phyloP scores from a whole-genome alignment of 2,329 filamentous ascomycete genomes.

The Cytospora leucostoma region DNA sequence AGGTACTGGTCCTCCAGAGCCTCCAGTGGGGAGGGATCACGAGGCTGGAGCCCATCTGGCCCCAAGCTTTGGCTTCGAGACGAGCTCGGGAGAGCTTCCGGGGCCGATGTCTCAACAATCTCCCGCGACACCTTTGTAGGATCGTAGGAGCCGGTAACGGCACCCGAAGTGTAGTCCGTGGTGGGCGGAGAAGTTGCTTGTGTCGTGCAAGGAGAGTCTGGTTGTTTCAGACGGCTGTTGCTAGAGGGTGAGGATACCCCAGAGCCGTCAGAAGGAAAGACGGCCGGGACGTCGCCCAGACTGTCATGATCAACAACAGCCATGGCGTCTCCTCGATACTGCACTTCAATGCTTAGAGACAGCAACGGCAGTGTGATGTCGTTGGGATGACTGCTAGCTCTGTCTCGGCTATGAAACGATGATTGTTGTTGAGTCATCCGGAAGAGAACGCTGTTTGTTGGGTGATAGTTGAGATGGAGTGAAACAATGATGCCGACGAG shows the following conservation, averaged over 20 bases:
- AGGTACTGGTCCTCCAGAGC: not conserved
- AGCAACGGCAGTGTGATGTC: slow-evolving; percentile 2
- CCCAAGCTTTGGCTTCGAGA: not conserved
- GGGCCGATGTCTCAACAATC: not conserved
- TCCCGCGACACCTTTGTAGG: not conserved
- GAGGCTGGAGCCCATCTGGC: not conserved
- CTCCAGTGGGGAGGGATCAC: not conserved
- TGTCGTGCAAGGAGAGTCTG: slow-evolving; percentile 25
- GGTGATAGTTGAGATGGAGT: slow-evolving; percentile 13
- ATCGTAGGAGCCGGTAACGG: not conserved
- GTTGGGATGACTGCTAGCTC: slow-evolving; percentile 11
- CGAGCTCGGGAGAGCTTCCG: not conserved
- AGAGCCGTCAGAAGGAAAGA: slow-evolving; percentile 6
- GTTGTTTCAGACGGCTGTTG: slow-evolving; percentile 22
- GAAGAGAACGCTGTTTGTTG: not conserved
- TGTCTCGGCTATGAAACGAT: slow-evolving; percentile 27
- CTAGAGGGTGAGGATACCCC: slow-evolving; percentile 11
- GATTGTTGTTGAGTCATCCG: slow-evolving; percentile 21
- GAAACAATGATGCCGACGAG: slow-evolving; percentile 16
- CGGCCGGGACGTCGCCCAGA: slow-evolving; percentile 4
- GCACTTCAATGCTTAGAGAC: not conserved
- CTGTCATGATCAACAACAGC: slow-evolving; percentile 3
- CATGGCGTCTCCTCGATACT: slow-evolving; percentile 4
- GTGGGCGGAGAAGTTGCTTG: slow-evolving; percentile 17
- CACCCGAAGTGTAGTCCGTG: slow-evolving; percentile 8